phyloP scores from a whole-genome alignment of 257 asterid species.

The Ilex aquifolium region DNA sequence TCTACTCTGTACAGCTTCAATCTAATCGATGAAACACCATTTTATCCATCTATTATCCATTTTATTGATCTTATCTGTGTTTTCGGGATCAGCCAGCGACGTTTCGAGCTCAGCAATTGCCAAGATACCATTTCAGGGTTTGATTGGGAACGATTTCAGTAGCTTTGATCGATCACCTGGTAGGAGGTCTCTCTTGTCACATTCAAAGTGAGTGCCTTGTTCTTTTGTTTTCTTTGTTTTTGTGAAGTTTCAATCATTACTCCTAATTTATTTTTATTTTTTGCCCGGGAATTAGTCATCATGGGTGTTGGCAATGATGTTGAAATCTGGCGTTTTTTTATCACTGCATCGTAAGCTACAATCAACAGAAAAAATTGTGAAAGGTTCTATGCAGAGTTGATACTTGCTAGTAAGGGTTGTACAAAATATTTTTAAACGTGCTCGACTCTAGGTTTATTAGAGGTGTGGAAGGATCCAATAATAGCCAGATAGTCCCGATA shows the following conservation, averaged over 20 bases:
- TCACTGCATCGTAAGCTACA: too few relatives aligned
- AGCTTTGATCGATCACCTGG: conserved; percentile 31
- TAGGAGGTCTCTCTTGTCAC: conserved; percentile 50
- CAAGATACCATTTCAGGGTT: conserved; percentile 2
- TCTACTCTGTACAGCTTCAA: neutral
- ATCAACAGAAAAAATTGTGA: too few relatives aligned
- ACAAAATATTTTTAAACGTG: too few relatives aligned
- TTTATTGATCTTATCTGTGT: conserved; percentile 11
- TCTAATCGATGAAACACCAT: conserved; percentile 32
- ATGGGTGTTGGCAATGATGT: too few relatives aligned
- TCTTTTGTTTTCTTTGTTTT: neutral
- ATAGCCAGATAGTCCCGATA: too few relatives aligned
- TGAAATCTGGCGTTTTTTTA: too few relatives aligned
- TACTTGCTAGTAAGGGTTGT: too few relatives aligned
- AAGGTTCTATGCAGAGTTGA: too few relatives aligned
- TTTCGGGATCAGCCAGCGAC: conserved; percentile 21
- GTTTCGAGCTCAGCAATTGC: conserved; percentile 11
- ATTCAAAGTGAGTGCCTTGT: conserved; percentile 31
- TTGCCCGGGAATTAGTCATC: neutral
- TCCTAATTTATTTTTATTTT: neutral
- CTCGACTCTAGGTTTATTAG: too few relatives aligned
- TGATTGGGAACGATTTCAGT: conserved; percentile 19
- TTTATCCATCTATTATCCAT: conserved; percentile 15
- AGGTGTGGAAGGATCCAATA: too few relatives aligned
- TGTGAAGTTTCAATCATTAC: too few relatives aligned